Percentiles rank a stretch among this genome's conserved stretches.
Conservation (phyloP, 495 filamentous ascomycete species). For the Bathelium albidoporum region DNA sequence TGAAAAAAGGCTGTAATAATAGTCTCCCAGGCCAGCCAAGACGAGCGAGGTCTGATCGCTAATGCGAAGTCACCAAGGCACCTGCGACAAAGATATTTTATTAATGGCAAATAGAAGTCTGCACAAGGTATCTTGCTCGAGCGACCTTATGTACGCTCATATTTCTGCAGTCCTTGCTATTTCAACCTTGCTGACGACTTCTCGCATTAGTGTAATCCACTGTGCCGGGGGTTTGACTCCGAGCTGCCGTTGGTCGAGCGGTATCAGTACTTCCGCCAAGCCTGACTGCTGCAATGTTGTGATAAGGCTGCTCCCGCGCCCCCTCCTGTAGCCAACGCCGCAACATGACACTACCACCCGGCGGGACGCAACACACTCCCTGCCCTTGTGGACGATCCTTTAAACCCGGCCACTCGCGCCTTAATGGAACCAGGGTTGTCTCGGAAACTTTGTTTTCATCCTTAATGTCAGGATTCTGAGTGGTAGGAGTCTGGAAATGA, state of each 20-base stretch:
- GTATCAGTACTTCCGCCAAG: neutral
- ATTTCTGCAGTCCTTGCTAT: neutral
- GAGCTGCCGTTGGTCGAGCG: neutral
- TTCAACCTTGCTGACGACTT: neutral
- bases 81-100: too few species aligned
- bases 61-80: neutral
- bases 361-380: neutral
- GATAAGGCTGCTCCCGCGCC: slow-evolving; percentile 4
- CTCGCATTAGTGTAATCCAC: neutral
- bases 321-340: slow-evolving; percentile 1
- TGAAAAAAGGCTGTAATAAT: neutral
- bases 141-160: neutral
- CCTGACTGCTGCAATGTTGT: neutral
- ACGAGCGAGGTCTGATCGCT: neutral
- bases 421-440: neutral
- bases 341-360: neutral
- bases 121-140: neutral
- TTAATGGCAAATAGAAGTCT: too few species aligned
- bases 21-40: neutral
- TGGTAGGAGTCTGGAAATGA: neutral
- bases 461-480: neutral
- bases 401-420: neutral
- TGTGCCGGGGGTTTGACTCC: neutral
- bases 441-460: neutral
- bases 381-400: neutral